A percentile compares a stretch with the other conserved stretches of the same genome.
Evolutionary conservation across 169 alveolate species (phyloP).

Genomic region (Plasmodium knowlesi): DNA sequence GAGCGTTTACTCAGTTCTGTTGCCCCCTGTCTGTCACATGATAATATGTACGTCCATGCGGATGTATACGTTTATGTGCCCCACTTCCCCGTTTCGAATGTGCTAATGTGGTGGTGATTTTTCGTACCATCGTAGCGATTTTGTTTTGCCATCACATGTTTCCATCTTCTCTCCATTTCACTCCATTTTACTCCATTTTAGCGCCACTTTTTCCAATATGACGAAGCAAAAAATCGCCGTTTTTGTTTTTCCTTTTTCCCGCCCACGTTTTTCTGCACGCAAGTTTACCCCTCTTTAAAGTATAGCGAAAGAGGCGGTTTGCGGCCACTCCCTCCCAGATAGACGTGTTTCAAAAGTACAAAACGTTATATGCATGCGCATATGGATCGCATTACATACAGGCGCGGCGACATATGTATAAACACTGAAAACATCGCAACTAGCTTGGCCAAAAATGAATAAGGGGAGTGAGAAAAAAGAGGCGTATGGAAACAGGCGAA

Average conservation of each 20-base stretch:
- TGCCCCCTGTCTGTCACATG: neutral
- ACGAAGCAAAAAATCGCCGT: neutral
- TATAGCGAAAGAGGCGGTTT: neutral
- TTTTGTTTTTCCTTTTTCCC: neutral
- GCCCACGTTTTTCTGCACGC: neutral
- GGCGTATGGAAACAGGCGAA: neutral
- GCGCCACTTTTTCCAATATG: neutral
- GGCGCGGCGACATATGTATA: neutral
- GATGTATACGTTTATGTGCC: neutral
- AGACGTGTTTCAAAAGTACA: neutral
- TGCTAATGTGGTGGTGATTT: neutral
- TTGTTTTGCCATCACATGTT: neutral
- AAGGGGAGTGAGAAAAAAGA: conserved; percentile 7
- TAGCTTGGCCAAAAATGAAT: conserved; percentile 21
- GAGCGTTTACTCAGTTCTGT: neutral
- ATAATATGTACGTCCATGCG: neutral
- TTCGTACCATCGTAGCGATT: neutral
- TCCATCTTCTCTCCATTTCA: neutral
- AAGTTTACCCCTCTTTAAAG: neutral
- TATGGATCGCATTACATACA: neutral
- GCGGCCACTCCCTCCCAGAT: neutral
- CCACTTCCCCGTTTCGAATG: neutral
- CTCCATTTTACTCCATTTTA: neutral
- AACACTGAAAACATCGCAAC: neutral
- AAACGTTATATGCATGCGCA: neutral